phyloP scores from a whole-genome alignment of 202 grass and related monocot genomes.

The Carex arenaria region DNA sequence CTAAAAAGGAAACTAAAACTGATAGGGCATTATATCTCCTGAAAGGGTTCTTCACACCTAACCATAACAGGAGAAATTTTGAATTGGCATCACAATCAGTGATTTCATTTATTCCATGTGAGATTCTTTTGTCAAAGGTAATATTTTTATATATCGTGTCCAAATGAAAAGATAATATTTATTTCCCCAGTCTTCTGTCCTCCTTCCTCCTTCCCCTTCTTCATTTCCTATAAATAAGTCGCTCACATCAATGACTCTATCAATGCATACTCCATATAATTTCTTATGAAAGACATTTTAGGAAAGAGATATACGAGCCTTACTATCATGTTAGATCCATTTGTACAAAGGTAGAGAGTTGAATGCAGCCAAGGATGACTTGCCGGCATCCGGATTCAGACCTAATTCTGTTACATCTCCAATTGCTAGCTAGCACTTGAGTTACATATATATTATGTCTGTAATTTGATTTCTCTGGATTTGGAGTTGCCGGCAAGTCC shows the following conservation, averaged over 20 bases:
- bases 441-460: not conserved
- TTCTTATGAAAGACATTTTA: not conserved
- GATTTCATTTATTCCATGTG: not conserved
- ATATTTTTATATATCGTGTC: conserved; percentile 6
- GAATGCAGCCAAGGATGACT: conserved; percentile 99
- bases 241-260: conserved; percentile 25
- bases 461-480: conserved; percentile 22
- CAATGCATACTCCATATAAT: conserved; percentile 27
- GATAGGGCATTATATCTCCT: conserved; percentile 16
- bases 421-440: not conserved
- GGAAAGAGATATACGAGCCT: not conserved
- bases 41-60: conserved; percentile 27
- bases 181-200: not conserved
- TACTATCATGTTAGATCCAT: conserved; percentile 46
- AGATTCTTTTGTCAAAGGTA: conserved; percentile 23
- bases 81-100: conserved; percentile 16
- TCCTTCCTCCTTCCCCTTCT: conserved; percentile 27
- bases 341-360: conserved; percentile 59
- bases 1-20: conserved; percentile 28
- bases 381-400: conserved; percentile 45
- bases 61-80: conserved; percentile 49
- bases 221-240: conserved; percentile 50
- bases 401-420: not conserved
- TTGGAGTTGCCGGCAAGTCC: conserved; percentile 61
- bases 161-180: conserved; percentile 12